phyloP scores from a whole-genome alignment of 441 rosid genomes.

The Bocquillonia castaneifolia region DNA sequence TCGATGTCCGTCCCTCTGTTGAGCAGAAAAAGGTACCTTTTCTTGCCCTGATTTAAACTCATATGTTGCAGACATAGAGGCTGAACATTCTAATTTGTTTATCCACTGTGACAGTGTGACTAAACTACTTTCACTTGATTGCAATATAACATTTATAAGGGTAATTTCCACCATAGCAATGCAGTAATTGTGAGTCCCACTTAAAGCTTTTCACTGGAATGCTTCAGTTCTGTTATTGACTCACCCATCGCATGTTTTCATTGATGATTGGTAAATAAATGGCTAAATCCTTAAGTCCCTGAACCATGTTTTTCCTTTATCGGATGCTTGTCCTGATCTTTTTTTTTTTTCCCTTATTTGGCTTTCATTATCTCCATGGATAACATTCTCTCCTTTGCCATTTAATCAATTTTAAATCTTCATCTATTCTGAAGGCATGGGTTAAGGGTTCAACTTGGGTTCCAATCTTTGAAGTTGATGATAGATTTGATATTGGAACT shows the following conservation, averaged over 20 bases:
- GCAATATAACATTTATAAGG: neutral
- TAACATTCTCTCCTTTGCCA: constrained; percentile 8
- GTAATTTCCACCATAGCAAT: constrained; percentile 1
- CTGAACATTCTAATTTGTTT: neutral
- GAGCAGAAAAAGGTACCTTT: constrained; percentile 59
- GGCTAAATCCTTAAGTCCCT: neutral
- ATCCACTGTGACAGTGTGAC: neutral
- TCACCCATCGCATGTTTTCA: constrained; percentile 5
- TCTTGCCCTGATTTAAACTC: neutral
- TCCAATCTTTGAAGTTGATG: constrained; percentile 69
- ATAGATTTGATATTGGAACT: constrained; percentile 55
- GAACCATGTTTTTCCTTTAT: neutral
- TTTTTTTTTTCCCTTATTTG: no score
- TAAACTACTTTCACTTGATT: neutral
- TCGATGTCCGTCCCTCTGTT: constrained; percentile 77
- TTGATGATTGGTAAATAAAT: constrained; percentile 4
- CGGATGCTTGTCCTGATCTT: no score
- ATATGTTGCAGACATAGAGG: neutral
- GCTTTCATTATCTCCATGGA: neutral
- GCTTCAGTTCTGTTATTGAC: neutral
- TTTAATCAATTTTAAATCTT: constrained; percentile 14
- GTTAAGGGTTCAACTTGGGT: constrained; percentile 84
- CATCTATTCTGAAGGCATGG: constrained; percentile 60
- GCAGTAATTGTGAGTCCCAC: neutral
- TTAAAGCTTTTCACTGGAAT: neutral